Evolutionary conservation across 129 eudicot genomes (phyloP), one percentile per base, ranked within the genome.

Genomic region (Rutidosis leptorrhynchoides): DNA sequence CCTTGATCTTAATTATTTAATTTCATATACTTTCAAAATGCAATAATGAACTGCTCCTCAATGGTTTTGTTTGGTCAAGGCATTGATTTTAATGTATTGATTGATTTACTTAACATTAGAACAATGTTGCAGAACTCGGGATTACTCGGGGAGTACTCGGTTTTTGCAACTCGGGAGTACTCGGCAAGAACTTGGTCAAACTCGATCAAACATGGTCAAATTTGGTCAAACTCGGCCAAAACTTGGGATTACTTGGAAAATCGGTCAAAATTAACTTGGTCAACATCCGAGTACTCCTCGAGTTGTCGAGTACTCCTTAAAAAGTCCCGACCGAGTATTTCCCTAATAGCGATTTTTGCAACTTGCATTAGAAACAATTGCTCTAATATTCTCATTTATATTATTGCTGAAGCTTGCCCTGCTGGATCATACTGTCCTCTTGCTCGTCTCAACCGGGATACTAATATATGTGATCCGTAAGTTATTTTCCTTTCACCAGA

Each of bases 391-490:
- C 19, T 75, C 64, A 20, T 55, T 42, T 65, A 7, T 21, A 66
- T 58, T 66, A 71, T 40, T 58, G 60, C 28, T 76, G 82, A 63
- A 91, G 98, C 98, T 56, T 91, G 98, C 68, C 96, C 98, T 2
- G 65, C 85, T 68, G 98, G 98, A 19, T 65, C 98, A 26, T 83
- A 85, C 58, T 91, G 98, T 69, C 98, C 98, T 12, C 70, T 72
- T 35, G 94, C 96, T 33, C 65, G 55, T 30, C 95, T 91, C 68
- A 91, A 91, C 77, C 80, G 55, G 29, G 51, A 78, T 17, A 87
- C 90, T 48, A 90, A 95, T 35, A 65, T 85, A 45, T 91, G 98
- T 57, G 98, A 87, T 73, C 98, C 98, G 98, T 91, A 83, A 83
- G 98, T 87, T 65, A 64, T 29, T 25, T 62, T 64, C 32, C 40